A percentile compares a stretch with the other conserved stretches of the same genome.
Evolutionary conservation across 352 stramenopile species (phyloP).

Genomic region (Elongisporangium prolatum): DNA sequence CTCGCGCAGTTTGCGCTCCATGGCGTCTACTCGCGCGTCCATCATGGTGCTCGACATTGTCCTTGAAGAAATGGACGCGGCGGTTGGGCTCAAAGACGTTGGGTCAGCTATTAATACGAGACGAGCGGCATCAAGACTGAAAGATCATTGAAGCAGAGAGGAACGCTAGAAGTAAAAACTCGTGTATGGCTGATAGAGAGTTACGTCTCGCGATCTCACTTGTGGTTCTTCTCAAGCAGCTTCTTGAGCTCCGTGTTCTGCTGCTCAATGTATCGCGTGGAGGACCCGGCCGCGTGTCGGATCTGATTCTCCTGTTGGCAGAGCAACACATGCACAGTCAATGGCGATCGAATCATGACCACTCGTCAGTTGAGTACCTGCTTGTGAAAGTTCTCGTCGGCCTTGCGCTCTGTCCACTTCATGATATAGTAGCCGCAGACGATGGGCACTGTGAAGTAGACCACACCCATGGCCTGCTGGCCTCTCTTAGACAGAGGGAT

Average conservation of each 20-base stretch:
- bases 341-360: background rate
- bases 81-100: background rate
- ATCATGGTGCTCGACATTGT: slow-evolving; percentile 16
- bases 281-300: slow-evolving; percentile 40
- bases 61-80: background rate
- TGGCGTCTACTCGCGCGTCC: slow-evolving; percentile 39
- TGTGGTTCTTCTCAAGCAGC: slow-evolving; percentile 34
- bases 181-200: background rate
- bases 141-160: too few relatives aligned
- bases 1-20: slow-evolving; percentile 48
- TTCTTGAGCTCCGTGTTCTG: slow-evolving; percentile 68
- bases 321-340: slow-evolving; percentile 2
- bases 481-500: slow-evolving; percentile 88
- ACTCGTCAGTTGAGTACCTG: slow-evolving; percentile 29
- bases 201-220: background rate
- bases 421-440: slow-evolving; percentile 90
- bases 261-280: slow-evolving; percentile 42
- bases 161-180: background rate
- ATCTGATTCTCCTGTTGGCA: slow-evolving; percentile 56
- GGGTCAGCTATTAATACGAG: background rate
- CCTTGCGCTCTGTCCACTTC: slow-evolving; percentile 82
- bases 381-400: slow-evolving; percentile 68
- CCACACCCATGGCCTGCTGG: slow-evolving; percentile 77
- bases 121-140: too few relatives aligned
- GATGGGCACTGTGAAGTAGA: slow-evolving; percentile 90